Evolutionary conservation across 2,329 filamentous ascomycete genomes (phyloP).

Genomic region (Hypocrella siamensis): DNA sequence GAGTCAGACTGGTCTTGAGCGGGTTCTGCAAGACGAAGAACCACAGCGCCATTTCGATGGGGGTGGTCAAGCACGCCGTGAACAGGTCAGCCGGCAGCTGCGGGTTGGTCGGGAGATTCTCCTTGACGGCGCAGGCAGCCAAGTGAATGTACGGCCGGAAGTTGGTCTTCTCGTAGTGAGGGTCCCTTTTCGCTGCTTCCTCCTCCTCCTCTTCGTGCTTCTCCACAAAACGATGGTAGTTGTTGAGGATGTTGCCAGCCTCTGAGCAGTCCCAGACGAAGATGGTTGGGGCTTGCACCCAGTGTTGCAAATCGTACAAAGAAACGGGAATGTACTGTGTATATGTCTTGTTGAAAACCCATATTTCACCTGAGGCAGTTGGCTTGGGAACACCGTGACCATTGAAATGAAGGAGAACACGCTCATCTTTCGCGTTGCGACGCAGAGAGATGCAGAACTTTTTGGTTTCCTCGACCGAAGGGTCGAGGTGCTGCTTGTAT

Average conservation of each 20-base stretch:
- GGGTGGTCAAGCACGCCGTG: slow-evolving; percentile 88
- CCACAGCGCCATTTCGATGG: slow-evolving; percentile 91
- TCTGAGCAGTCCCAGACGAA: slow-evolving; percentile 98
- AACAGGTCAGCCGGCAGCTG: slow-evolving; percentile 88
- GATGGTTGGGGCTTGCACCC: slow-evolving; percentile 87
- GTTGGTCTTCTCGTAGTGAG: slow-evolving; percentile 65
- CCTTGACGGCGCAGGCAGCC: slow-evolving; percentile 77
- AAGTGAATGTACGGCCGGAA: slow-evolving; percentile 67
- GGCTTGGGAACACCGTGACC: slow-evolving; percentile 94
- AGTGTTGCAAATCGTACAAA: slow-evolving; percentile 84
- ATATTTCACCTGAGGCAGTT: slow-evolving; percentile 90
- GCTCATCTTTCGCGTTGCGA: slow-evolving; percentile 86
- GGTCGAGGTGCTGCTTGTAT: slow-evolving; percentile 93
- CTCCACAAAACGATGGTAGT: slow-evolving; percentile 86
- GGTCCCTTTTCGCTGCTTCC: slow-evolving; percentile 60
- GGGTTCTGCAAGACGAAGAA: slow-evolving; percentile 95
- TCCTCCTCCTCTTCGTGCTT: slow-evolving; percentile 86
- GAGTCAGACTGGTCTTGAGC: slow-evolving; percentile 47
- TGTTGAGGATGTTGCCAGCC: slow-evolving; percentile 85
- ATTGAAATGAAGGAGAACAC: slow-evolving; percentile 97
- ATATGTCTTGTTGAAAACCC: slow-evolving; percentile 98
- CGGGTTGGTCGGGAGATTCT: slow-evolving; percentile 90
- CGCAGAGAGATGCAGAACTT: slow-evolving; percentile 86
- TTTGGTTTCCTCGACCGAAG: slow-evolving; percentile 92
- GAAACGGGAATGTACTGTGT: slow-evolving; percentile 98